Conservation (phyloP, 2,329 filamentous ascomycete genomes). For the Chaetomiaceae sp. region DNA sequence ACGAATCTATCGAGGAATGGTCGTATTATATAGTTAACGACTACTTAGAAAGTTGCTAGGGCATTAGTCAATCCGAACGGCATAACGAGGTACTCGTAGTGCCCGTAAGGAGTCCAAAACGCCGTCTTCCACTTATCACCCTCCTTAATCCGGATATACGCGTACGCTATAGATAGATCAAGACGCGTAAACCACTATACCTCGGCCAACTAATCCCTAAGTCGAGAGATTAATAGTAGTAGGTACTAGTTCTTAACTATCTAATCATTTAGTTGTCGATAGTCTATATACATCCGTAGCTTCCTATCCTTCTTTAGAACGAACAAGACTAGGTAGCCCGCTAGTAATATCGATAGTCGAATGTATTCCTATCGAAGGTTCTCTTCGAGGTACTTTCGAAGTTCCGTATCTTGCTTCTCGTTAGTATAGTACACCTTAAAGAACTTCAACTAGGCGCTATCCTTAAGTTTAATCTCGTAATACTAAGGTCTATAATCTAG, state of each 20-base stretch:
- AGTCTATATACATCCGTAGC: neutral
- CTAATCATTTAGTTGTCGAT: no score
- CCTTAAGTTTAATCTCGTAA: slow-evolving; percentile 10
- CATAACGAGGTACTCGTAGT: slow-evolving; percentile 33
- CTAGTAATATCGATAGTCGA: no score
- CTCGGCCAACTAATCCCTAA: neutral
- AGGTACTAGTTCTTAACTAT: no score
- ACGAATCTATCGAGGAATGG: slow-evolving; percentile 6
- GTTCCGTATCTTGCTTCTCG: no score
- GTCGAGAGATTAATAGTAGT: no score
- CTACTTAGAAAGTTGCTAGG: slow-evolving; percentile 8
- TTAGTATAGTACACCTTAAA: slow-evolving; percentile 1
- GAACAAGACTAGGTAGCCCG: no score
- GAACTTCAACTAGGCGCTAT: neutral
- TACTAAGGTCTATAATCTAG: neutral
- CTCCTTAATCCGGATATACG: no score
- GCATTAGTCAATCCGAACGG: slow-evolving; percentile 29
- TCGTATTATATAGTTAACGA: slow-evolving; percentile 2
- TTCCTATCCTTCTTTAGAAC: neutral
- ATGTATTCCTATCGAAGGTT: no score
- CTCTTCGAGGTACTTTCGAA: no score
- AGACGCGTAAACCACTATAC: neutral
- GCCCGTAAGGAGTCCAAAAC: slow-evolving; percentile 27
- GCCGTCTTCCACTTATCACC: slow-evolving; percentile 5
- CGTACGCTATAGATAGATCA: neutral